These are phyloP conservation scores for Pythium brachiatum DNA, from an alignment of 352 stramenopile genomes.

Conservation along the genomic window DNA sequence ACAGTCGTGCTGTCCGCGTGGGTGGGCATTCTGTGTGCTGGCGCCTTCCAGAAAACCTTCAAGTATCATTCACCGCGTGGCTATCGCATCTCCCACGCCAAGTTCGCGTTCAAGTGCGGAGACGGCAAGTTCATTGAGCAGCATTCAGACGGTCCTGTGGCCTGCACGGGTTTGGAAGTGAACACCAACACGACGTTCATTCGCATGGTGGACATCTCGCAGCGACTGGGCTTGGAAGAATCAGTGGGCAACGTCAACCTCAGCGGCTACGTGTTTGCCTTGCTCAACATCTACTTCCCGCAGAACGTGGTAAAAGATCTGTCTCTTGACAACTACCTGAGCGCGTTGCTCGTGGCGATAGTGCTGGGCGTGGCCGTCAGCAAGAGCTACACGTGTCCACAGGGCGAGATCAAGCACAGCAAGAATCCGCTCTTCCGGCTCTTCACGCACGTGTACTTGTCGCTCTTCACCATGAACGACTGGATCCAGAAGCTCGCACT, in stretches of 20 bases:
- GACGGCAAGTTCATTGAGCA: conserved; percentile 50
- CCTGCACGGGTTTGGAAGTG: conserved; percentile 35
- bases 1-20: conserved; percentile 29
- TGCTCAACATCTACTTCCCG: conserved; percentile 47
- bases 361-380: conserved; percentile 46
- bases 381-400: conserved; percentile 35
- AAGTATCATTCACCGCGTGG: conserved; percentile 10
- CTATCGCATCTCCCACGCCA: conserved; percentile 30
- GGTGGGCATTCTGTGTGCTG: conserved; percentile 30
- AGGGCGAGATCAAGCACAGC: conserved; percentile 30
- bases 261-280: conserved; percentile 40
- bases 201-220: conserved; percentile 44
- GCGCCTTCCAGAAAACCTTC: conserved; percentile 24
- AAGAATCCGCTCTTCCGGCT: conserved; percentile 57
- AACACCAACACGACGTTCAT: conserved; percentile 46
- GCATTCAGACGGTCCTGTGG: conserved; percentile 19
- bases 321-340: conserved; percentile 39
- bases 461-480: conserved; percentile 58
- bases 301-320: conserved; percentile 47
- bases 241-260: conserved; percentile 37
- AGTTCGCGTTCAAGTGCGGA: conserved; percentile 61
- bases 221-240: conserved; percentile 40
- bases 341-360: conserved; percentile 45
- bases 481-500: conserved; percentile 55
- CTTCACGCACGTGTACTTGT: conserved; percentile 57